These are phyloP conservation scores for Exophiala oligosperma DNA, from an alignment of 2,329 filamentous ascomycete genomes.

Conservation along the genomic window DNA sequence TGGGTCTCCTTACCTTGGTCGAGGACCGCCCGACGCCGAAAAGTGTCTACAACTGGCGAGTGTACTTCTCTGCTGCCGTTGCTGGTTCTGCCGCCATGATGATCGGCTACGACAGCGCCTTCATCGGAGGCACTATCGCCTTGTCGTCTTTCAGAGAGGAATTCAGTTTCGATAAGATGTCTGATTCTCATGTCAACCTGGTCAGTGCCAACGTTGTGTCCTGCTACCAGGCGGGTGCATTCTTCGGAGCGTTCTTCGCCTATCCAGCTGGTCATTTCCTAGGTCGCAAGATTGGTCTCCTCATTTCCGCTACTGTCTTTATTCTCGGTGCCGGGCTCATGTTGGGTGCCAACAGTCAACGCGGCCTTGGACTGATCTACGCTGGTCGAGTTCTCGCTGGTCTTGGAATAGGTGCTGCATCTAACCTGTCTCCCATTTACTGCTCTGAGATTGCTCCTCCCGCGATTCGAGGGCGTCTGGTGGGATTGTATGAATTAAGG, in stretches of 20 bases:
- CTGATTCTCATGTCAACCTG: constrained; percentile 51
- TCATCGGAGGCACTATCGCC: constrained; percentile 75
- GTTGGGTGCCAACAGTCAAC: constrained; percentile 62
- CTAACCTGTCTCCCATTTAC: constrained; percentile 61
- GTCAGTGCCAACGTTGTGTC: constrained; percentile 76
- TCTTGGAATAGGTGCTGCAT: constrained; percentile 57
- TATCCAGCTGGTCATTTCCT: constrained; percentile 67
- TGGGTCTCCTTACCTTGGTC: constrained; percentile 42
- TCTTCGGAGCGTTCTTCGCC: constrained; percentile 74
- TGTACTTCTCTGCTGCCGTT: constrained; percentile 56
- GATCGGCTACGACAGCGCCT: constrained; percentile 69
- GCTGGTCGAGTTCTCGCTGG: constrained; percentile 60
- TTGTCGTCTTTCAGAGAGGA: constrained; percentile 68
- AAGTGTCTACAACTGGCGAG: constrained; percentile 61
- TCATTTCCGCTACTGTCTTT: constrained; percentile 64
- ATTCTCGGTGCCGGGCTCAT: constrained; percentile 70
- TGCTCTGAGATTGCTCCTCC: constrained; percentile 60
- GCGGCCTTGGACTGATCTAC: constrained; percentile 63
- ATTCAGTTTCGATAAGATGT: constrained; percentile 62
- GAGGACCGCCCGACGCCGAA: constrained; percentile 56
- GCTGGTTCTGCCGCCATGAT: constrained; percentile 60
- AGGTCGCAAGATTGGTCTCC: constrained; percentile 65
- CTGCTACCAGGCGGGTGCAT: constrained; percentile 78
- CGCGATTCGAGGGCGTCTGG: constrained; percentile 59
- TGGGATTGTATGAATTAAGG: constrained; percentile 56